phyloP scores from a whole-genome alignment of 768 basidiomycete genomes.

The Leccinum arenicola region DNA sequence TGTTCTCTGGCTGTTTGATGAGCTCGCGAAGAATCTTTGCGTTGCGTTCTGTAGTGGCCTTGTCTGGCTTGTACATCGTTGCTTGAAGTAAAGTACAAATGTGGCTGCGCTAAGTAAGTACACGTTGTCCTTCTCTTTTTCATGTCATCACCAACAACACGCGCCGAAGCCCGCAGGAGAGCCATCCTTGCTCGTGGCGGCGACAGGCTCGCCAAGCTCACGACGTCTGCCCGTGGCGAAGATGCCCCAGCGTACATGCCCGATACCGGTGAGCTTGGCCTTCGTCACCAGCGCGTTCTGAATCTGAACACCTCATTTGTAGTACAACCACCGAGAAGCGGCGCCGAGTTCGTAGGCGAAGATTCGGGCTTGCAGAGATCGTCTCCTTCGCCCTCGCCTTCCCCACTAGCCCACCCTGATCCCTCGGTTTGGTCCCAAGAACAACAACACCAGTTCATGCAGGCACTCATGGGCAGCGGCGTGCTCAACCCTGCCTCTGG shows the following conservation, averaged over 20 bases:
- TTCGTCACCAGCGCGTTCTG: neutral
- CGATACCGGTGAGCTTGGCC: slow-evolving; percentile 33
- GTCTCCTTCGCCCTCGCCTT: slow-evolving; percentile 16
- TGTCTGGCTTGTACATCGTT: slow-evolving; percentile 63
- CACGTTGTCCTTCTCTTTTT: slow-evolving; percentile 10
- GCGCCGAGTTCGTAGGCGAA: slow-evolving; percentile 38
- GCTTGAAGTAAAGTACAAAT: neutral
- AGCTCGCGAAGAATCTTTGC: slow-evolving; percentile 79
- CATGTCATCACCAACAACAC: slow-evolving; percentile 53
- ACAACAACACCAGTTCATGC: slow-evolving; percentile 66
- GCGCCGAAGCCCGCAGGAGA: slow-evolving; percentile 74
- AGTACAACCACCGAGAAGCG: slow-evolving; percentile 15
- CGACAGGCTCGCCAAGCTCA: slow-evolving; percentile 77
- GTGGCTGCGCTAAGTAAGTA: neutral
- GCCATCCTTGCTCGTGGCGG: slow-evolving; percentile 71
- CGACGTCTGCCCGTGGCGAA: slow-evolving; percentile 70
- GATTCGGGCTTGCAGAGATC: slow-evolving; percentile 29
- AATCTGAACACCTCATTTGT: neutral
- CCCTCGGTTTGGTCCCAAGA: slow-evolving; percentile 65
- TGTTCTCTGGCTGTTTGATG: slow-evolving; percentile 88
- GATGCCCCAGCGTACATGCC: slow-evolving; percentile 57
- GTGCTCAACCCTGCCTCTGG: slow-evolving; percentile 31
- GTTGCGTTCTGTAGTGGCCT: slow-evolving; percentile 79
- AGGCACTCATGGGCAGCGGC: slow-evolving; percentile 50
- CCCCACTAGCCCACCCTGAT: slow-evolving; percentile 37